Base-by-base conservation (phyloP, 331 rosid species). In the Prunus yedoensis region DNA sequence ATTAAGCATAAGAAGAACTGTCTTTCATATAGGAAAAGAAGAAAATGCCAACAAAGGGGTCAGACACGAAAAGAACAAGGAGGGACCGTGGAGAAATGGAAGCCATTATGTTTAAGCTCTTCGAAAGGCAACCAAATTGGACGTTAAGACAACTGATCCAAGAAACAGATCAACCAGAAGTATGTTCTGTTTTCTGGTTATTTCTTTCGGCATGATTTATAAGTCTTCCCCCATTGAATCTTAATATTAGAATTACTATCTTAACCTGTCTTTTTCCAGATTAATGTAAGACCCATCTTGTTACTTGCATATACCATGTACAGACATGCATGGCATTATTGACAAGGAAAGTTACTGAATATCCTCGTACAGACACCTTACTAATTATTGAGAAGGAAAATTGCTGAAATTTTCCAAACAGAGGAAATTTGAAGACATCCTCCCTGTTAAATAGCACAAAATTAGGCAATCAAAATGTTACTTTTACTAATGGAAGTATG, bases 161-260 rank as follows among this genome's bases (percentile, higher is more conserved):
- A 80, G 93, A 89, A 85, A 94, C 97, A 0, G 91, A 94, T 83
- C 98, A 91, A 82, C 98, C 98, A 68, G 98, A 94, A 85, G 98
- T 93, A 91, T 63, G 94, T 76, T 93, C 88, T 69, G 91, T 74
- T 61, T 54, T 76, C 74, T 18, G 32, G 10, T 52, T 43, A 8
- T 46, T 35, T 21, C 25, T 30, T 54, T 25, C 51, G 47, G 73
- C 27, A 2, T 46, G 54, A 5, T 16, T 52, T 51, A 8, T 28
- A 1, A 17, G 15, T 7, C 41, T 35, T 35, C 41, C 41, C 8
- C 41, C 41, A 35, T 35, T 6, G 41, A 35, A 35, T 35, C 41
- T 35, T 35, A 35, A 35, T 35, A 35, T 35, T 35, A 35, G 2
- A 35, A 10, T 25, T 13, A 32, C 25, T 15, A 30, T 30, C 68